Evolutionary conservation across 2,329 filamentous ascomycete species (phyloP).

Genomic region (Diplodia mutila): DNA sequence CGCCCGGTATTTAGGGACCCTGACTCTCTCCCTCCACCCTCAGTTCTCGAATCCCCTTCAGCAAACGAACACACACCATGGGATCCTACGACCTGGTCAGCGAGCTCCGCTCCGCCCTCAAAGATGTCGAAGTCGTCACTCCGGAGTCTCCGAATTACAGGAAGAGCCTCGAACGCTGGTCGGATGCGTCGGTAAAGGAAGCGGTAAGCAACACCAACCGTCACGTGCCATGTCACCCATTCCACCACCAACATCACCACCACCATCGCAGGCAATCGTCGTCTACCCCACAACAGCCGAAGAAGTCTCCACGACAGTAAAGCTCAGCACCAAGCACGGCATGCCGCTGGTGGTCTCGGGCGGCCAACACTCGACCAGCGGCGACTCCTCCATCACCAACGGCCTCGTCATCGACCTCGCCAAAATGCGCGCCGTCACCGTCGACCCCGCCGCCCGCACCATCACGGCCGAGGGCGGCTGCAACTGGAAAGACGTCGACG

Average conservation of each 20-base stretch:
- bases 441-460: conserved; percentile 47
- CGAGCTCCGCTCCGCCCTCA: conserved; percentile 9
- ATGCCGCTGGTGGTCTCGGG: conserved; percentile 59
- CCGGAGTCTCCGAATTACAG: conserved; percentile 29
- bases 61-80: background rate
- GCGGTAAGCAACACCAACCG: conserved; percentile 26
- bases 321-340: conserved; percentile 33
- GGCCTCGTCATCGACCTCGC: conserved; percentile 61
- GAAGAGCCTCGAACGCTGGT: conserved; percentile 31
- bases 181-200: conserved; percentile 28
- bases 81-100: background rate
- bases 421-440: conserved; percentile 55
- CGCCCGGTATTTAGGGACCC: background rate
- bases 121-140: conserved; percentile 26
- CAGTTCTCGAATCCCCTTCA: background rate
- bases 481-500: conserved; percentile 60
- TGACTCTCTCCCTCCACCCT: background rate
- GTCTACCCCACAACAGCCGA: background rate
- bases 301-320: background rate
- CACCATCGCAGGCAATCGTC: background rate
- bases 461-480: conserved; percentile 58
- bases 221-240: background rate
- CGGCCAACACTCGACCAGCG: conserved; percentile 61
- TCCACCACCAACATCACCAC: background rate
- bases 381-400: conserved; percentile 53